phyloP scores from a whole-genome alignment of 345 rosid species.

The Orychophragmus violaceus region DNA sequence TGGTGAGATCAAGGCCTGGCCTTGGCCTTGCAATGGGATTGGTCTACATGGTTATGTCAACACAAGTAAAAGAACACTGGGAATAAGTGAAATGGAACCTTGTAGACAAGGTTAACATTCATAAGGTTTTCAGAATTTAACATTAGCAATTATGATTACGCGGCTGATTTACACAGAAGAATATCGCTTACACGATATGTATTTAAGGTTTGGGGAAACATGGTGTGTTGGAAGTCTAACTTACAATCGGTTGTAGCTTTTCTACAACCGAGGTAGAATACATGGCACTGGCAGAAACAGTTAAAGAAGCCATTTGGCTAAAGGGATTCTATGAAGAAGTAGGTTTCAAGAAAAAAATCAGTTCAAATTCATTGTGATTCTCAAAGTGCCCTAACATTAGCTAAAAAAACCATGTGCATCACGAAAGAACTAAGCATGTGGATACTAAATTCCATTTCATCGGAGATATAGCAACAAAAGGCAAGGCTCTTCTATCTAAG shows the following conservation, averaged over 20 bases:
- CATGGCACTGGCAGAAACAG: not conserved
- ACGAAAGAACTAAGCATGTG: too few relatives aligned
- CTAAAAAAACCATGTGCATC: too few relatives aligned
- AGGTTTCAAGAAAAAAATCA: too few relatives aligned
- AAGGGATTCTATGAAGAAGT: too few relatives aligned
- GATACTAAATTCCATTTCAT: too few relatives aligned
- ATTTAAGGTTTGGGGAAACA: not conserved
- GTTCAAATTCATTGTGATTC: too few relatives aligned
- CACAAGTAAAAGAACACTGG: not conserved
- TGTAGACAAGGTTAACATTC: not conserved
- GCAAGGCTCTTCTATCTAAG: too few relatives aligned
- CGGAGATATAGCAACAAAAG: too few relatives aligned
- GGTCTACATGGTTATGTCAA: not conserved
- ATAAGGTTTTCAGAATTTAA: not conserved
- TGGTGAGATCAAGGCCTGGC: not conserved
- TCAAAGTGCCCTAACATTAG: too few relatives aligned
- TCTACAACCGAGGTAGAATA: not conserved
- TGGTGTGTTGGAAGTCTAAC: not conserved
- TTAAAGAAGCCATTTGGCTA: too few relatives aligned
- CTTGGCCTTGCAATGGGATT: not conserved
- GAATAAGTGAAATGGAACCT: not conserved
- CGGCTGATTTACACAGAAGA: not conserved
- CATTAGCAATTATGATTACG: not conserved
- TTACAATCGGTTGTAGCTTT: not conserved
- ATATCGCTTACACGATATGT: not conserved